phyloP scores from a whole-genome alignment of 2,329 filamentous ascomycete species.

The Metarhizium anisopliae region DNA sequence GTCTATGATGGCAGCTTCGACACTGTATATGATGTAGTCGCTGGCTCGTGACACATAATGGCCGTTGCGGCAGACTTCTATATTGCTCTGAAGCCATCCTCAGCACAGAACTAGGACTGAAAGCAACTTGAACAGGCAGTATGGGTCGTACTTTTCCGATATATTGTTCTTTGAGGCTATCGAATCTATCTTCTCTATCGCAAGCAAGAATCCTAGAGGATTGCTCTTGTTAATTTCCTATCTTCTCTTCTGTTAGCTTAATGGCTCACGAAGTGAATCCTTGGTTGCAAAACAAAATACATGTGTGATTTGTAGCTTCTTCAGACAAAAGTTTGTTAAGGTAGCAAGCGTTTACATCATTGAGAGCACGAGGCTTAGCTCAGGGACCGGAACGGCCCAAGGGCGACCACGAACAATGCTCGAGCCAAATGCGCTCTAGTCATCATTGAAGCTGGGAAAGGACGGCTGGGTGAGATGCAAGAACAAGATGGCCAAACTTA shows the following conservation, averaged over 20 bases:
- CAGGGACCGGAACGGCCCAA: conserved; percentile 69
- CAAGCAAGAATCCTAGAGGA: conserved; percentile 77
- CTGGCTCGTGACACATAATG: conserved; percentile 91
- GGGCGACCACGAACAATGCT: conserved; percentile 66
- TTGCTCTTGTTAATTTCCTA: conserved; percentile 14
- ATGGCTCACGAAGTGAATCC: background rate
- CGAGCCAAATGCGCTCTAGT: conserved; percentile 99
- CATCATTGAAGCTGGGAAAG: conserved; percentile 60
- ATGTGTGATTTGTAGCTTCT: conserved; percentile 16
- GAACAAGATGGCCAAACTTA: conserved; percentile 21
- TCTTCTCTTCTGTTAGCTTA: conserved; percentile 1
- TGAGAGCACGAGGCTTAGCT: conserved; percentile 57
- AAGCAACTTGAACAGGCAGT: conserved; percentile 9
- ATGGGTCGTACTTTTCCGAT: conserved; percentile 63
- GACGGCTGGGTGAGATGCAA: conserved; percentile 2
- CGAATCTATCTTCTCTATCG: conserved; percentile 83
- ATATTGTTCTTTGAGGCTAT: conserved; percentile 73
- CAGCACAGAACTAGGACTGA: conserved; percentile 30
- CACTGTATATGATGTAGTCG: conserved; percentile 98
- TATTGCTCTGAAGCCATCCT: conserved; percentile 51
- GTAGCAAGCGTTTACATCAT: conserved; percentile 99
- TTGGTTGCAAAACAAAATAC: background rate
- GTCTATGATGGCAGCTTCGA: conserved; percentile 87
- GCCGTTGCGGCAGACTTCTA: conserved; percentile 88
- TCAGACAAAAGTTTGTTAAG: conserved; percentile 83